phyloP scores from a whole-genome alignment of 2,329 filamentous ascomycete species.

The Madurella fahalii region DNA sequence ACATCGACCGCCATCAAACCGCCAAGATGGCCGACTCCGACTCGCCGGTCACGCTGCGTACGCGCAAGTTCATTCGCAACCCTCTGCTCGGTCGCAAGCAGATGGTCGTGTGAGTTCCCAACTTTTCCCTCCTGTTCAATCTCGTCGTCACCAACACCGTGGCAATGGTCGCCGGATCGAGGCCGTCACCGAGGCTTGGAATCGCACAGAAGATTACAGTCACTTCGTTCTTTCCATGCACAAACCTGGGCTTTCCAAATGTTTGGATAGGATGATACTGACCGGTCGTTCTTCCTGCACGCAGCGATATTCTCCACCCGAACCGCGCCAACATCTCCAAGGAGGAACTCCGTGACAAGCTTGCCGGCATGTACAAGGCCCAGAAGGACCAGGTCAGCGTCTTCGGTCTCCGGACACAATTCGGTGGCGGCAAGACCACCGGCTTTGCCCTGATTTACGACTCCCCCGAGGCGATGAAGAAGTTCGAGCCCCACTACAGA shows the following conservation, averaged over 20 bases:
- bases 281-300: slow-evolving; percentile 10
- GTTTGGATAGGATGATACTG: slow-evolving; percentile 14
- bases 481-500: slow-evolving; percentile 99
- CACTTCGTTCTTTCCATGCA: too few species aligned
- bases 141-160: not conserved
- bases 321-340: slow-evolving; percentile 98
- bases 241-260: not conserved
- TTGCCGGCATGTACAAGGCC: slow-evolving; percentile 95
- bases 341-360: slow-evolving; percentile 94
- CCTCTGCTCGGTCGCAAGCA: slow-evolving; percentile 97
- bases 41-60: slow-evolving; percentile 78
- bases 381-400: slow-evolving; percentile 96
- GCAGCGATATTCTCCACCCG: slow-evolving; percentile 98
- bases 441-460: slow-evolving; percentile 99
- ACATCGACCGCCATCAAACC: slow-evolving; percentile 26
- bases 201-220: not conserved
- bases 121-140: not conserved
- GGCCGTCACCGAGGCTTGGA: not conserved
- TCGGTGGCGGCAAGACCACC: slow-evolving; percentile 99
- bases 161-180: not conserved
- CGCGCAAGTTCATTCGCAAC: slow-evolving; percentile 99
- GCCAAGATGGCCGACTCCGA: slow-evolving; percentile 81
- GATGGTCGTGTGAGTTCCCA: slow-evolving; percentile 91
- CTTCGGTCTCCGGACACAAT: slow-evolving; percentile 98
- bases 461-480: slow-evolving; percentile 97